Base-by-base conservation (phyloP, 768 basidiomycete genomes). In the Boletus eberwhitei region DNA sequence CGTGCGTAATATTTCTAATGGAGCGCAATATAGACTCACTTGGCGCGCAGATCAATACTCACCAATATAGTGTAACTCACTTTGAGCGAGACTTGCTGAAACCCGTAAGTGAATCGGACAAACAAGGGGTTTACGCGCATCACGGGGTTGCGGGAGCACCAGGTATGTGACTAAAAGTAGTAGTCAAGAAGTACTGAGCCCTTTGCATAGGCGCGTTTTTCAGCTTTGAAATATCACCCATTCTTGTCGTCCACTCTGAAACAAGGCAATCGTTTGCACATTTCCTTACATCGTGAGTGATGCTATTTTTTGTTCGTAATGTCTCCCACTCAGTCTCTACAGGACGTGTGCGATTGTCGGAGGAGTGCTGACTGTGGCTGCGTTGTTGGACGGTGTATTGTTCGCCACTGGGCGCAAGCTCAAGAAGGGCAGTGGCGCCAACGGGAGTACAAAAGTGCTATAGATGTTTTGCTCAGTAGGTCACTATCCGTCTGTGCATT, bases 341-440 rank as follows among this genome's bases (percentile, higher is more conserved):
- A 97, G 94, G 59, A 95, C 94, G 24, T 97, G 94, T 68, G 97
- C 97, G 2, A 98, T 99, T 64, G 87, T 99, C 29, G 97, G 97
- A 60, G 97, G 97, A 62, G 95, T 98, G 4, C 75, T 99, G 56
- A 99, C 97, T 5, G 87, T 99, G 19, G 95, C 94, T 17, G 88
- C 90, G 1, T 74, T 99, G 14, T 60, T 98, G 48, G 97, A 98
- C 71, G 83, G 89, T 56, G 75, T 90, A 48, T 79, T 97, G 53
- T 98, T 96, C 68, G 88, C 87, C 16, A 88, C 93, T 32, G 80
- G 83, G 48, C 83, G 85, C 57, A 80, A 79, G 43, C 67, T 98
- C 58, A 91, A 90, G 73, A 88, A 86, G 73, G 75, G 75, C 16
- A 66, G 66, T 22, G 59, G 59, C 5, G 35, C 32, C 26, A 71